Percentiles rank a stretch among this genome's conserved stretches.
These are phyloP conservation scores for Solanum bulbocastanum DNA, from an alignment of 257 asterid species.

Conservation along the genomic window DNA sequence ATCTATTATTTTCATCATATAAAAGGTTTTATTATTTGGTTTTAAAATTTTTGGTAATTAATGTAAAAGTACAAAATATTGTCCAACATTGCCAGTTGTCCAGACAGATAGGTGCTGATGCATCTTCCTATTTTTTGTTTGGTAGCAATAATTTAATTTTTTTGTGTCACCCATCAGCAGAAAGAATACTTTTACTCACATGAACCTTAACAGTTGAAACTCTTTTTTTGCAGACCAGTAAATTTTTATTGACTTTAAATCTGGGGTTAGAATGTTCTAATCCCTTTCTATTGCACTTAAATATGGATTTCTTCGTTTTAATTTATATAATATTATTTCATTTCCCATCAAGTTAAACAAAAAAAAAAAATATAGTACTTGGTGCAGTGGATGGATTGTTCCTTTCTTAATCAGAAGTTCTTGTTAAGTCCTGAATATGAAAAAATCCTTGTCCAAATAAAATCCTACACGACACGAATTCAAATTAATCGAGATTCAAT, in stretches of 20 bases:
- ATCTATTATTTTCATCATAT: background rate
- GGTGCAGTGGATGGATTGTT: no score
- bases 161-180: background rate
- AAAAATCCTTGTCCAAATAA: no score
- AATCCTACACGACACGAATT: no score
- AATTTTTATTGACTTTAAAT: background rate
- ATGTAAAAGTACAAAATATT: background rate
- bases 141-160: background rate
- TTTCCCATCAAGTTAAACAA: no score
- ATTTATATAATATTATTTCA: no score
- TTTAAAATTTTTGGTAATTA: background rate
- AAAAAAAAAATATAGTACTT: no score
- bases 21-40: background rate
- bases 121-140: background rate
- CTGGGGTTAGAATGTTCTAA: background rate
- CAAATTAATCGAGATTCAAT: no score
- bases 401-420: no score
- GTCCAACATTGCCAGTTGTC: background rate
- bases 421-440: rapidly evolving
- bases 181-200: background rate
- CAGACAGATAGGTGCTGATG: background rate
- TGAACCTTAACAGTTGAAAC: background rate
- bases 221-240: background rate
- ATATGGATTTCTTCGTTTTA: no score
- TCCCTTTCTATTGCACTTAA: background rate